These are phyloP conservation scores for Oryza meyeriana DNA, from an alignment of 176 grass and related monocot genomes.

Conservation along the genomic window DNA sequence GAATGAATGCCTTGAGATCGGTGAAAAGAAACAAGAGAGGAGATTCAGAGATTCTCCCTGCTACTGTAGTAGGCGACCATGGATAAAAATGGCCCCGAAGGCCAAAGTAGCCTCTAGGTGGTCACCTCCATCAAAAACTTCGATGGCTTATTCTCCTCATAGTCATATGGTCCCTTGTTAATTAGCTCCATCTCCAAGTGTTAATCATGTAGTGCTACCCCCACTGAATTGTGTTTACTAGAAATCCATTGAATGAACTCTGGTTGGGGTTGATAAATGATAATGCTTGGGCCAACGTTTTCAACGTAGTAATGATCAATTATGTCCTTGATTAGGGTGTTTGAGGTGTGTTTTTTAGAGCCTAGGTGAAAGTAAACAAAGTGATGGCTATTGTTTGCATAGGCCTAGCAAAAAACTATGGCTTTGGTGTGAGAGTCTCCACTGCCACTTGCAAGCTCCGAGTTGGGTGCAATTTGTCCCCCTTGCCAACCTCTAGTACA, in stretches of 20 bases:
- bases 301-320: conserved; percentile 32
- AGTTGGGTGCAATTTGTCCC: conserved; percentile 19
- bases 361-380: conserved; percentile 42
- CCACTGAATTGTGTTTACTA: neutral
- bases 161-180: neutral
- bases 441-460: conserved; percentile 17
- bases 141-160: neutral
- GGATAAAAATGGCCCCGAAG: conserved; percentile 17
- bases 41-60: conserved; percentile 53
- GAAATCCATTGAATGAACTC: neutral
- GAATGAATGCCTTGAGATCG: conserved; percentile 29
- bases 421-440: conserved; percentile 4
- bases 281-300: neutral
- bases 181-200: neutral
- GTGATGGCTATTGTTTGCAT: neutral
- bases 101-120: neutral
- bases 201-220: neutral
- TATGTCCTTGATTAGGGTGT: conserved; percentile 31
- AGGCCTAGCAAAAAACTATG: neutral
- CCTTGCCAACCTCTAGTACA: neutral
- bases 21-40: conserved; percentile 24
- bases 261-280: neutral
- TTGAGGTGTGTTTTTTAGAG: neutral
- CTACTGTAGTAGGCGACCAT: conserved; percentile 28
- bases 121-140: conserved; percentile 13